Percentiles rank a stretch among this genome's conserved stretches.
Conservation (phyloP, 345 rosid species). For the Lepidium aucheri region DNA sequence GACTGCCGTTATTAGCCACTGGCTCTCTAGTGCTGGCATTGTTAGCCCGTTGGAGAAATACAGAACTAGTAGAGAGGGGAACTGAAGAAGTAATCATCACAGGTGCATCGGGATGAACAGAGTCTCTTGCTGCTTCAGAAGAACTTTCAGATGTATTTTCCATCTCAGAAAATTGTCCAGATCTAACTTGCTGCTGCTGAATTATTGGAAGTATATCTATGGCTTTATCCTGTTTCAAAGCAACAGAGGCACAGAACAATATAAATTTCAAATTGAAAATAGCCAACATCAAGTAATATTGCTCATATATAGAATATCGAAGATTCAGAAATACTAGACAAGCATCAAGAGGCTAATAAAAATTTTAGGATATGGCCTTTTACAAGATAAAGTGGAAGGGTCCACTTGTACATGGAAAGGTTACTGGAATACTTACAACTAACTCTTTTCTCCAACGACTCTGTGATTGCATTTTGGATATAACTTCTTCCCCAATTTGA, state of each 20-base stretch:
- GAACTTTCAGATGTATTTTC: constrained; percentile 30
- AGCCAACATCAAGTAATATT: not conserved
- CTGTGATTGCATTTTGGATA: constrained; percentile 54
- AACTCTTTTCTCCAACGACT: constrained; percentile 64
- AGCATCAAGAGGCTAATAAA: not conserved
- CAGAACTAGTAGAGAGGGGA: constrained; percentile 33
- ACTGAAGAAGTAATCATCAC: constrained; percentile 29
- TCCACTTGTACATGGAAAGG: constrained; percentile 1
- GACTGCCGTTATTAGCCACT: constrained; percentile 34
- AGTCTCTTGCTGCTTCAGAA: constrained; percentile 34
- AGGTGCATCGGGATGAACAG: constrained; percentile 28
- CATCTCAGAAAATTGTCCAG: constrained; percentile 37
- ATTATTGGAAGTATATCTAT: constrained; percentile 61
- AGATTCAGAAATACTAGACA: not conserved
- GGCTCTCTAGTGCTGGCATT: constrained; percentile 20
- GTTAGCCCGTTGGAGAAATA: constrained; percentile 27
- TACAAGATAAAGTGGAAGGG: not conserved
- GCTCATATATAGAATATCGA: not conserved
- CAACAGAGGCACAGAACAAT: not conserved
- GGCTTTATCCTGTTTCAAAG: constrained; percentile 50
- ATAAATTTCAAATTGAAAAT: constrained; percentile 7
- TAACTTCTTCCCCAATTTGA: constrained; percentile 36
- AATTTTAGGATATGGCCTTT: not conserved
- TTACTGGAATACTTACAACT: constrained; percentile 52
- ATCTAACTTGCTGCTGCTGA: constrained; percentile 55